Evolutionary conservation across 345 rosid species (phyloP).

Genomic region (Linum tenue): DNA sequence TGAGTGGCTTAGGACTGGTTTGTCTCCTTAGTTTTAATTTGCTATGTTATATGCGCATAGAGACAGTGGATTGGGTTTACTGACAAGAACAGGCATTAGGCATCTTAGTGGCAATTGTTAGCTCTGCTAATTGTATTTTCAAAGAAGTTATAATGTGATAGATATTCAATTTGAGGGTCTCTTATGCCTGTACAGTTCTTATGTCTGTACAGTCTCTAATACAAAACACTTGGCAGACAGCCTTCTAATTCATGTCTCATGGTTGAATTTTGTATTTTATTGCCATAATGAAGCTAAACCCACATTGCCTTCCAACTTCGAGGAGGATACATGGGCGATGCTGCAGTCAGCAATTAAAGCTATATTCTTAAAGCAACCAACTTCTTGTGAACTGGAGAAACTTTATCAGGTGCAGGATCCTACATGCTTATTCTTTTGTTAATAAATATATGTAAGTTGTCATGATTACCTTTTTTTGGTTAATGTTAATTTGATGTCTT

Average conservation of each 20-base stretch:
- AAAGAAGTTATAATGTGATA: not conserved
- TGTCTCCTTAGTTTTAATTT: not conserved
- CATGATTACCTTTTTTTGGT: slow-evolving; percentile 5
- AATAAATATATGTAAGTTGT: not conserved
- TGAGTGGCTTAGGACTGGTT: not conserved
- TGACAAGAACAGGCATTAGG: not conserved
- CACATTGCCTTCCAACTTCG: slow-evolving; percentile 65
- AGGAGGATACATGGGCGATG: slow-evolving; percentile 86
- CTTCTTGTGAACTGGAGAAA: slow-evolving; percentile 66
- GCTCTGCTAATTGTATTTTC: not conserved
- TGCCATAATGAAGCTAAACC: slow-evolving; percentile 62
- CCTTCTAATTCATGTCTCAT: not conserved
- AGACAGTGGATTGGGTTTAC: too few relatives aligned
- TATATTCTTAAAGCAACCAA: slow-evolving; percentile 70
- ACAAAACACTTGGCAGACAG: not conserved
- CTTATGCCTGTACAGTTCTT: not conserved
- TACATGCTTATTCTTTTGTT: slow-evolving; percentile 1
- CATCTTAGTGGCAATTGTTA: not conserved
- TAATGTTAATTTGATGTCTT: slow-evolving; percentile 13
- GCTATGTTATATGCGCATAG: not conserved
- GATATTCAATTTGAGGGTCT: not conserved
- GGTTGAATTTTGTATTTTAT: slow-evolving; percentile 6
- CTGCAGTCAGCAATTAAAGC: slow-evolving; percentile 87
- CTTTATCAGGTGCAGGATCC: slow-evolving; percentile 62
- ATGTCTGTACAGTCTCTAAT: not conserved